These are phyloP conservation scores for Fusarium albidum DNA, from an alignment of 2,329 filamentous ascomycete genomes.

Conservation along the genomic window DNA sequence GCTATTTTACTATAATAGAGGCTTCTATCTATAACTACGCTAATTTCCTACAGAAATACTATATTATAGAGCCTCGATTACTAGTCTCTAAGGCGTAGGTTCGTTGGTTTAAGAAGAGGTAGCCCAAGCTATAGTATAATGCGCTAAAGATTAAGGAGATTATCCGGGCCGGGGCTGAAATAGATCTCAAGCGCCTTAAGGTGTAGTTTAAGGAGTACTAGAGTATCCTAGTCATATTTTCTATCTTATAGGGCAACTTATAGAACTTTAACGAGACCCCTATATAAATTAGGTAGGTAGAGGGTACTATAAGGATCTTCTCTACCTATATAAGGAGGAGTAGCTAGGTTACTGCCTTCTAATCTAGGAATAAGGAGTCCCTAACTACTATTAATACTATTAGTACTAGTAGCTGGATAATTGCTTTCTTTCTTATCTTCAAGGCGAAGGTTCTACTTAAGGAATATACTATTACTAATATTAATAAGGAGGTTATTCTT, in stretches of 20 bases:
- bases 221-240: background rate
- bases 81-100: background rate
- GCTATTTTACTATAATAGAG: background rate
- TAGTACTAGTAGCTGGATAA: background rate
- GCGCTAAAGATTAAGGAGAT: background rate
- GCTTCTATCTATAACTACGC: background rate
- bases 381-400: background rate
- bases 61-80: background rate
- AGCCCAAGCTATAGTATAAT: background rate
- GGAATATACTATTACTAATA: background rate
- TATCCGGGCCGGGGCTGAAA: background rate
- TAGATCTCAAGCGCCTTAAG: background rate
- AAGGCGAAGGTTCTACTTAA: background rate
- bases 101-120: background rate
- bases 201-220: background rate
- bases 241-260: background rate
- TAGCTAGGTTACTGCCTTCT: background rate
- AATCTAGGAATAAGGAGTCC: background rate
- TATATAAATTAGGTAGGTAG: background rate
- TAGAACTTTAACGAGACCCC: constrained; percentile 1
- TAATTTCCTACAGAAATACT: background rate
- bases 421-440: background rate
- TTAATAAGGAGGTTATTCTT: background rate
- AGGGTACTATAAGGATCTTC: background rate
- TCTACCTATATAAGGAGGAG: background rate